Evolutionary conservation across 768 basidiomycete genomes (phyloP), one percentile per base, ranked within the genome.

Genomic region (Mycena capillaripes): DNA sequence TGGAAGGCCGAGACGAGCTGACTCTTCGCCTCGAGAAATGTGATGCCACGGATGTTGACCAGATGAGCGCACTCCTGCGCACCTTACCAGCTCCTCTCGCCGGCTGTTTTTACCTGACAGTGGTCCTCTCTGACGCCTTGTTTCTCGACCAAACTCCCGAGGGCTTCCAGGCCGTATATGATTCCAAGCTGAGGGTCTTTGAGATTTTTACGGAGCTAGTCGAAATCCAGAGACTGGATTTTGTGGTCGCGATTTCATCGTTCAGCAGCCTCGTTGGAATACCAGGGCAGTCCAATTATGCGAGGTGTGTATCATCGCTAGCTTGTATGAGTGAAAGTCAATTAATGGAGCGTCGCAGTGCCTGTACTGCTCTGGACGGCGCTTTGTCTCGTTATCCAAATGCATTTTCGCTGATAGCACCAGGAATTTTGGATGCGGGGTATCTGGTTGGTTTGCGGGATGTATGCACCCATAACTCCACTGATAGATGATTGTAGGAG

Each of bases 371-470:
- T 40, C 63, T 71, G n/a, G 63, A 65, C 38, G 70, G 70, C 19
- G 50, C 36, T 25, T 12, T 71, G n/a, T 19, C 57, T 40, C 62
- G 40, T 23, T 65, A 71, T 55, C 63, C 63, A 21, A 71, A 71
- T 44, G 70, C 70, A 32, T 71, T 71, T 66, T 65, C 63, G n/a
- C 38, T 71, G 36, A 71, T 71, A 19, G 40, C 63, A 11, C 70
- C 70, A 7, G 48, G 38, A 40, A 71, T 71, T 42, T 60, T 53
- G 46, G 70, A 66, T 42, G 55, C 42, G 11, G 69, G 61, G n/a
- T 58, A 62, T 65, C 55, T 65, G 63, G 57, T 71, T 23, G 25
- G 66, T 68, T 68, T 44, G 46, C 52, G 59, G 44, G 23, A 52
- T 60, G n/a, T 34, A 32, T n/a, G 32, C 34, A 29, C 29, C 30